These are phyloP conservation scores for Aspergillus hiratsukae DNA, from an alignment of 2,329 filamentous ascomycete species.

Conservation along the genomic window DNA sequence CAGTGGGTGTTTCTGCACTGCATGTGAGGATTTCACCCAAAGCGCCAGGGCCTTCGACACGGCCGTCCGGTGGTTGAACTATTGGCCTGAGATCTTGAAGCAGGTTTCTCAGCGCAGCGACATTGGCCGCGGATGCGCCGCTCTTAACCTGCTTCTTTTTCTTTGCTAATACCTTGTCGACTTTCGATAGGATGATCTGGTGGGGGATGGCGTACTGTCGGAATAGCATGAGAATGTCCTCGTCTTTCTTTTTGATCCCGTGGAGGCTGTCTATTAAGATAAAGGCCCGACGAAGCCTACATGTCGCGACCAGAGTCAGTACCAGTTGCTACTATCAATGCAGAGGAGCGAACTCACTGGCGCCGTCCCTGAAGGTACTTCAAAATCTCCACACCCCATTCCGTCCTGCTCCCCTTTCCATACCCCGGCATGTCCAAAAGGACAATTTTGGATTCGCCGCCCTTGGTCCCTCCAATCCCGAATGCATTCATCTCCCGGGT, in stretches of 20 bases:
- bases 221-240: slow-evolving; percentile 54
- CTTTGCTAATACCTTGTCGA: slow-evolving; percentile 52
- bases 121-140: slow-evolving; percentile 22
- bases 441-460: slow-evolving; percentile 46
- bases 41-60: slow-evolving; percentile 37
- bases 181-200: slow-evolving; percentile 64
- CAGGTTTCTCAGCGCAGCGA: slow-evolving; percentile 35
- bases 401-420: slow-evolving; percentile 55
- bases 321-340: neutral
- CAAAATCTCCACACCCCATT: slow-evolving; percentile 65
- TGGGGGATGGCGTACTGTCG: slow-evolving; percentile 55
- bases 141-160: slow-evolving; percentile 28
- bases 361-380: slow-evolving; percentile 61
- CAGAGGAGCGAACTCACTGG: slow-evolving; percentile 43
- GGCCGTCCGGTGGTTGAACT: slow-evolving; percentile 43
- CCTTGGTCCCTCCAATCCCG: slow-evolving; percentile 50
- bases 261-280: slow-evolving; percentile 61
- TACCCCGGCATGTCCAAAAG: slow-evolving; percentile 71
- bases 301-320: neutral
- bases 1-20: slow-evolving; percentile 48
- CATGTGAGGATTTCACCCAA: slow-evolving; percentile 59
- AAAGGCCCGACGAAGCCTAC: slow-evolving; percentile 56
- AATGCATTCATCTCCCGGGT: slow-evolving; percentile 65
- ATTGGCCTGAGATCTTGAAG: slow-evolving; percentile 37
- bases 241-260: slow-evolving; percentile 59